These are phyloP conservation scores for Ogataea neopini DNA, from an alignment of 805 yeast genomes.

Conservation along the genomic window DNA sequence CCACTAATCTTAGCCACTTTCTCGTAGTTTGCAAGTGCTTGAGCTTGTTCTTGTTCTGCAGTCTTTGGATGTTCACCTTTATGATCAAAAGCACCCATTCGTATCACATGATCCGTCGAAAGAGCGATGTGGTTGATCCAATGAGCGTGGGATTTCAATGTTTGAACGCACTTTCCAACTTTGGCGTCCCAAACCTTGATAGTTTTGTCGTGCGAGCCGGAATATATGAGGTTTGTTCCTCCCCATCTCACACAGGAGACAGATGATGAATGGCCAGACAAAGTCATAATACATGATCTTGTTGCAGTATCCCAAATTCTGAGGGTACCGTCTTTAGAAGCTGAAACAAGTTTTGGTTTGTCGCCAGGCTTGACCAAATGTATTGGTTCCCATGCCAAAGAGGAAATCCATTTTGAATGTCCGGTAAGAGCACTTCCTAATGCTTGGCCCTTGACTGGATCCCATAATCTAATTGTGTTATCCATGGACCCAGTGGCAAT, in stretches of 20 bases:
- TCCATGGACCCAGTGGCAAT: slow-evolving; percentile 98
- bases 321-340: slow-evolving; percentile 88
- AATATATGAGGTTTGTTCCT: slow-evolving; percentile 79
- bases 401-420: slow-evolving; percentile 86
- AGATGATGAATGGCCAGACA: slow-evolving; percentile 85
- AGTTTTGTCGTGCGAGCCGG: slow-evolving; percentile 93
- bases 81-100: slow-evolving; percentile 89
- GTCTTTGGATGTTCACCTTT: slow-evolving; percentile 47
- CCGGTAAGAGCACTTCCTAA: slow-evolving; percentile 76
- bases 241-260: slow-evolving; percentile 98
- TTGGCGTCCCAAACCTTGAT: slow-evolving; percentile 87
- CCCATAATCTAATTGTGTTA: slow-evolving; percentile 86
- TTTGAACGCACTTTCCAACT: slow-evolving; percentile 75
- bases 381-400: slow-evolving; percentile 91
- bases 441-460: slow-evolving; percentile 68
- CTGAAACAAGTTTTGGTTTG: slow-evolving; percentile 73
- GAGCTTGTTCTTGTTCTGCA: slow-evolving; percentile 47
- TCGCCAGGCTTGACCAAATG: slow-evolving; percentile 72
- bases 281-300: slow-evolving; percentile 63
- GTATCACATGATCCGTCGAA: slow-evolving; percentile 83
- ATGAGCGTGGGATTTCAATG: slow-evolving; percentile 88
- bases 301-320: slow-evolving; percentile 85
- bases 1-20: slow-evolving; percentile 64
- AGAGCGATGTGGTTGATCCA: slow-evolving; percentile 96
- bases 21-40: slow-evolving; percentile 62